Percentiles rank a stretch among this genome's conserved stretches.
phyloP scores from a whole-genome alignment of 2,329 filamentous ascomycete species.

The Neofusicoccum ribis region DNA sequence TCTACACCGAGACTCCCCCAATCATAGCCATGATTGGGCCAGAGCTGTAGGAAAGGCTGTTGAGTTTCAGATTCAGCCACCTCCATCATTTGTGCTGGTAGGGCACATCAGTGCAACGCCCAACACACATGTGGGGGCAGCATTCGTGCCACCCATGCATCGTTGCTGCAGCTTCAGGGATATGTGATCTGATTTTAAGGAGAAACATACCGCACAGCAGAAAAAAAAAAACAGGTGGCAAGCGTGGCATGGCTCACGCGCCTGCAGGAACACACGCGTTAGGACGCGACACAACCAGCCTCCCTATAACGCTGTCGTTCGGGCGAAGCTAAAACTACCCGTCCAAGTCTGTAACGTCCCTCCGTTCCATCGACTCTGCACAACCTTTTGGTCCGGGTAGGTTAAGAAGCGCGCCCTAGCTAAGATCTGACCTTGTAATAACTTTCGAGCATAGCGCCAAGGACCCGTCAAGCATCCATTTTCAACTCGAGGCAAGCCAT shows the following conservation, averaged over 20 bases:
- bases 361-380: neutral
- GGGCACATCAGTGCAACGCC: neutral
- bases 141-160: neutral
- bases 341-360: neutral
- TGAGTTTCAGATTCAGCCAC: neutral
- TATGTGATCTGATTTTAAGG: neutral
- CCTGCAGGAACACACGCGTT: neutral
- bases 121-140: neutral
- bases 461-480: no score
- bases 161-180: neutral
- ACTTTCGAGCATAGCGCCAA: no score
- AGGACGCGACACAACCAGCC: neutral
- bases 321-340: neutral
- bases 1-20: no score
- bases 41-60: neutral
- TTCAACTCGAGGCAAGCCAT: no score
- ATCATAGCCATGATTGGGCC: neutral
- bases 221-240: neutral
- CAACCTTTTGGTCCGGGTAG: neutral
- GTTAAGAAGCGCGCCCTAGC: neutral
- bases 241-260: neutral
- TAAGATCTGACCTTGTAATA: no score
- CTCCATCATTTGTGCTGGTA: neutral
- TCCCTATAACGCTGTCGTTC: neutral
- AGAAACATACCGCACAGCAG: neutral